A percentile compares a stretch with the other conserved stretches of the same genome.
phyloP scores from a whole-genome alignment of 2,329 filamentous ascomycete species.

The Colletotrichum euphorbiae region DNA sequence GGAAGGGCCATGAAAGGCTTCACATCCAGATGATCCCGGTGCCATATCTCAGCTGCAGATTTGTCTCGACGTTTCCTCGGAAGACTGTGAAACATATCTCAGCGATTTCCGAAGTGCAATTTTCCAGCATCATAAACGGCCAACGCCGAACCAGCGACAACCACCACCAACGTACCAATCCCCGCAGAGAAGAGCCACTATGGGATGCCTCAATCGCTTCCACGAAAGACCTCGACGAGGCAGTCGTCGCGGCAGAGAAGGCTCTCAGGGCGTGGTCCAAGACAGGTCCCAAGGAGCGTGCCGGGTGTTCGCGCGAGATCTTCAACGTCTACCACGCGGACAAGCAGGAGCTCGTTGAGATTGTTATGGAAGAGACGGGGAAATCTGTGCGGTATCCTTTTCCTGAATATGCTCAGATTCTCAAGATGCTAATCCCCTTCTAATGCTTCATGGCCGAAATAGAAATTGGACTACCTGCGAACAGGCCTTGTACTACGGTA shows the following conservation, averaged over 20 bases:
- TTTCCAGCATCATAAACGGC: constrained; percentile 32
- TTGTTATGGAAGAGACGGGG: constrained; percentile 63
- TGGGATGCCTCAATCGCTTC: constrained; percentile 57
- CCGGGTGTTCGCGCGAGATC: constrained; percentile 53
- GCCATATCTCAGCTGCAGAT: not conserved
- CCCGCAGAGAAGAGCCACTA: constrained; percentile 48
- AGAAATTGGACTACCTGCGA: constrained; percentile 53
- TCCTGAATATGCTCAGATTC: rapidly evolving
- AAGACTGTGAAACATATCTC: too few relatives aligned
- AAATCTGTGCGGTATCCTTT: constrained; percentile 55
- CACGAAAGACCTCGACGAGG: constrained; percentile 56
- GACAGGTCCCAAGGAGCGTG: constrained; percentile 56
- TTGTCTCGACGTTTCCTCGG: too few relatives aligned
- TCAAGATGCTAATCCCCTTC: not conserved
- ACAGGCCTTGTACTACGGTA: constrained; percentile 54
- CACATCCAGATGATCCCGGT: not conserved
- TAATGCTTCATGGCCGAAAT: constrained; percentile 49
- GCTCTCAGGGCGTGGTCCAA: constrained; percentile 61
- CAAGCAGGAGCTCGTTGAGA: constrained; percentile 55
- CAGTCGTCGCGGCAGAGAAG: constrained; percentile 57
- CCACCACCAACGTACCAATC: constrained; percentile 44
- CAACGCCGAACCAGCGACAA: constrained; percentile 19
- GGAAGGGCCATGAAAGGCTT: not conserved
- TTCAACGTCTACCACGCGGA: constrained; percentile 55
- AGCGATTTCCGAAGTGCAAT: constrained; percentile 2